These are phyloP conservation scores for Solanum hybrid DNA, from an alignment of 305 asterid species.

Conservation along the genomic window DNA sequence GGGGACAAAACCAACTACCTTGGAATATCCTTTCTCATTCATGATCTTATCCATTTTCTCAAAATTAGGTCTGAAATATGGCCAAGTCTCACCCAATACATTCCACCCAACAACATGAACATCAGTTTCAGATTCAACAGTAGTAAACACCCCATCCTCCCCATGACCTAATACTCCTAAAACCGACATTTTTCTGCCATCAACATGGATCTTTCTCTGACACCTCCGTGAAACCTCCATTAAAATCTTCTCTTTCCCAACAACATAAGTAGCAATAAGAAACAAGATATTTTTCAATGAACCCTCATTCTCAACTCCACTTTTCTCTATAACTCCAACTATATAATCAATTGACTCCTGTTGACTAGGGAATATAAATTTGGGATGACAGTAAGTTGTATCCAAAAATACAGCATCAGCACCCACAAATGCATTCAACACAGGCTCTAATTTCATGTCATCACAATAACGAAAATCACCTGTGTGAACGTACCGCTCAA, in stretches of 20 bases:
- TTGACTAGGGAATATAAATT: slow-evolving; percentile 72
- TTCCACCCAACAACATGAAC: slow-evolving; percentile 93
- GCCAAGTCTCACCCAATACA: slow-evolving; percentile 95
- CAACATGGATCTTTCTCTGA: slow-evolving; percentile 59
- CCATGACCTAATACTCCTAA: slow-evolving; percentile 53
- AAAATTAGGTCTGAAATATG: slow-evolving; percentile 73
- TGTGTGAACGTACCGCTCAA: slow-evolving; percentile 80
- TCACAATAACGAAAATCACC: slow-evolving; percentile 73
- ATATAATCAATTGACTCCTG: slow-evolving; percentile 75
- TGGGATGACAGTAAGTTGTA: slow-evolving; percentile 86
- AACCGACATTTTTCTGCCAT: slow-evolving; percentile 49
- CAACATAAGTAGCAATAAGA: slow-evolving; percentile 76
- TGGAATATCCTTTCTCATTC: slow-evolving; percentile 66
- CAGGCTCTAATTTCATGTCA: slow-evolving; percentile 41
- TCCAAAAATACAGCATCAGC: slow-evolving; percentile 78
- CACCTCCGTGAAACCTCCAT: slow-evolving; percentile 72
- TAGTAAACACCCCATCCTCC: slow-evolving; percentile 57
- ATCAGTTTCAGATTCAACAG: slow-evolving; percentile 53
- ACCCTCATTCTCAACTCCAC: slow-evolving; percentile 35
- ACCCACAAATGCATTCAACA: slow-evolving; percentile 45
- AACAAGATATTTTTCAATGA: slow-evolving; percentile 48
- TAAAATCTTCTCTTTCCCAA: slow-evolving; percentile 85
- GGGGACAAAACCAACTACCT: slow-evolving; percentile 83
- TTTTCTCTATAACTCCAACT: slow-evolving; percentile 51
- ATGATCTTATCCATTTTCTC: slow-evolving; percentile 60